A percentile compares a stretch with the other conserved stretches of the same genome.
Conservation (phyloP, 768 basidiomycete genomes). For the Clavaria fumosa region DNA sequence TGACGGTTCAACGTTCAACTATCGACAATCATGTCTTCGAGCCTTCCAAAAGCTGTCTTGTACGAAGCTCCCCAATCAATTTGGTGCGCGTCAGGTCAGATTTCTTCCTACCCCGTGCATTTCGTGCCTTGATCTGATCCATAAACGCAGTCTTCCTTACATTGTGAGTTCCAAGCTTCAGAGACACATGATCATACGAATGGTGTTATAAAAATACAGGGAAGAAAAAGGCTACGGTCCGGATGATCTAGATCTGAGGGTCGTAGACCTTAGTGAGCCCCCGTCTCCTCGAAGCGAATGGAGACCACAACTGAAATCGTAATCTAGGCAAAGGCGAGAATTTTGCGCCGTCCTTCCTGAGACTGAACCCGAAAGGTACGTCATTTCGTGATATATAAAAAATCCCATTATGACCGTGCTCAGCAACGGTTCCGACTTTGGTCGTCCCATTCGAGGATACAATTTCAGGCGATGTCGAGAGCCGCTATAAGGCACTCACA, state of each 20-base stretch:
- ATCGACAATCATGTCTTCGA: slow-evolving; percentile 16
- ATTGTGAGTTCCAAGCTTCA: slow-evolving; percentile 26
- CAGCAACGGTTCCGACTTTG: slow-evolving; percentile 68
- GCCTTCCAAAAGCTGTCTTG: slow-evolving; percentile 62
- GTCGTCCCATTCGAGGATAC: slow-evolving; percentile 75
- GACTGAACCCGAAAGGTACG: slow-evolving; percentile 63
- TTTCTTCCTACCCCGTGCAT: background rate
- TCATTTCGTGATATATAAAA: slow-evolving; percentile 1
- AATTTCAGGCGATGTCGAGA: slow-evolving; percentile 51
- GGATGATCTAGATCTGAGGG: slow-evolving; percentile 57
- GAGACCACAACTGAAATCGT: background rate
- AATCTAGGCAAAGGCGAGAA: slow-evolving; percentile 71
- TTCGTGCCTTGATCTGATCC: slow-evolving; percentile 1
- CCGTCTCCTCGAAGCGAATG: background rate
- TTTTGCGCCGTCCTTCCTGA: slow-evolving; percentile 56
- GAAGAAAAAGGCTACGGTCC: slow-evolving; percentile 74
- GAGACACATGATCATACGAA: slow-evolving; percentile 7
- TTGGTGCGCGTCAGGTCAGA: slow-evolving; percentile 52
- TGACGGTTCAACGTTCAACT: no score
- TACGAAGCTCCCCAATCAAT: slow-evolving; percentile 48
- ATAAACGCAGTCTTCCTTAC: slow-evolving; percentile 31
- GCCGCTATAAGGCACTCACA: slow-evolving; percentile 65
- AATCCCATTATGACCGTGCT: slow-evolving; percentile 1
- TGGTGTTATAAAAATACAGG: no score
- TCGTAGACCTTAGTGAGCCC: slow-evolving; percentile 43